These are phyloP conservation scores for Hypoxylon fragiforme DNA, from an alignment of 495 filamentous ascomycete species.

Conservation along the genomic window DNA sequence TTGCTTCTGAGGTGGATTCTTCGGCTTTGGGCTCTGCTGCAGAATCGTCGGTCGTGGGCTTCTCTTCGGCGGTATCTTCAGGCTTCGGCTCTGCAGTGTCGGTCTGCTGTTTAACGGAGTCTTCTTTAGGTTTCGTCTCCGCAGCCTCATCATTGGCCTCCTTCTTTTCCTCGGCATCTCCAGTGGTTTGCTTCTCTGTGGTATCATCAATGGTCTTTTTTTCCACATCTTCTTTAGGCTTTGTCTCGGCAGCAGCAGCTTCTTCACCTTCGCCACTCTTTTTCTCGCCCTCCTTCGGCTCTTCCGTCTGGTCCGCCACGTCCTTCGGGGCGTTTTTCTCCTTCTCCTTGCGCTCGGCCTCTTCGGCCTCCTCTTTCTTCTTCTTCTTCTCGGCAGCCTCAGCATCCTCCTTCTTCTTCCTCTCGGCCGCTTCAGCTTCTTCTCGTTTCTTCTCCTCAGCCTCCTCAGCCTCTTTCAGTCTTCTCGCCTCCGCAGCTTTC, in stretches of 20 bases:
- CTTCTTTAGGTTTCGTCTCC: constrained; percentile 8
- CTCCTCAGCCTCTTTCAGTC: constrained; percentile 43
- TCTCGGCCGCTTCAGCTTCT: constrained; percentile 39
- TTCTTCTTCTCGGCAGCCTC: constrained; percentile 43
- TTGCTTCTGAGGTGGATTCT: too few relatives aligned
- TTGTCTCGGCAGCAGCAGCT: constrained; percentile 7
- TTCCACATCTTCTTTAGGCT: constrained; percentile 15
- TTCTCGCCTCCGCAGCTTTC: constrained; percentile 42
- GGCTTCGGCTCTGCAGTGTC: constrained; percentile 1
- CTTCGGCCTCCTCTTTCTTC: constrained; percentile 21
- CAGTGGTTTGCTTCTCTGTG: constrained; percentile 16
- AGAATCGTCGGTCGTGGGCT: constrained; percentile 16
- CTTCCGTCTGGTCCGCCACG: constrained; percentile 43
- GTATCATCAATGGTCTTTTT: constrained; percentile 11
- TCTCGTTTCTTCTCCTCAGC: constrained; percentile 46
- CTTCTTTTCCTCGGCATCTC: constrained; percentile 17
- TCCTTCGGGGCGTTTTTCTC: constrained; percentile 49
- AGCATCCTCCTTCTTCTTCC: constrained; percentile 32
- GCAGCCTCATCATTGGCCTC: constrained; percentile 14
- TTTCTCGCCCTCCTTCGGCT: constrained; percentile 19
- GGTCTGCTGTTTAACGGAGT: neutral
- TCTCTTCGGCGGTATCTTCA: constrained; percentile 20
- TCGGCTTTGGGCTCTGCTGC: constrained; percentile 16
- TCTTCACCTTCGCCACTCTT: constrained; percentile 39
- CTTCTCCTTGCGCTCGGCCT: constrained; percentile 35